phyloP scores from a whole-genome alignment of 352 stramenopile species.

The Globisporangium spinosum region DNA sequence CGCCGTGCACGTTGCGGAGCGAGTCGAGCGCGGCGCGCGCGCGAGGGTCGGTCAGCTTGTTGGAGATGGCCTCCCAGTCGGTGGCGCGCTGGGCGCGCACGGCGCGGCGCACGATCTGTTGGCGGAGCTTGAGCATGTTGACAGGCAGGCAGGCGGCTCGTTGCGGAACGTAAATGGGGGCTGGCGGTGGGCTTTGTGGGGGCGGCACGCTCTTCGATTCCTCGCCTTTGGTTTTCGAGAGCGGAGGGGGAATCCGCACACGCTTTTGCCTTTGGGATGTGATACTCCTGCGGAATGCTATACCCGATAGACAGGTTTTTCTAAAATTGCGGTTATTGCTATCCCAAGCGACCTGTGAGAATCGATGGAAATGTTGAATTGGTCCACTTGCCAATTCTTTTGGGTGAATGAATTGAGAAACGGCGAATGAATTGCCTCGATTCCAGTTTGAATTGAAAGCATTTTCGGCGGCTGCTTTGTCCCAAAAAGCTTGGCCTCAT shows the following conservation, averaged over 20 bases:
- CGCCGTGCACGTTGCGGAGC: slow-evolving; percentile 71
- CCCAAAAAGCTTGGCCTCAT: background rate
- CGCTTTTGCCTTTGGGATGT: background rate
- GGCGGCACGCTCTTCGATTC: slow-evolving; percentile 9
- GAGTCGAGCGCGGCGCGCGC: slow-evolving; percentile 74
- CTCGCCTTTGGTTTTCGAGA: slow-evolving; percentile 25
- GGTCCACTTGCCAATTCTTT: background rate
- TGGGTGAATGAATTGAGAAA: background rate
- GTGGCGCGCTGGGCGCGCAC: slow-evolving; percentile 50
- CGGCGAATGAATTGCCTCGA: slow-evolving; percentile 8
- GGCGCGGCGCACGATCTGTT: slow-evolving; percentile 67
- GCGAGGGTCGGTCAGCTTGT: slow-evolving; percentile 75
- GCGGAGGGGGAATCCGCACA: background rate
- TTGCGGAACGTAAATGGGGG: slow-evolving; percentile 6
- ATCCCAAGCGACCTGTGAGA: background rate
- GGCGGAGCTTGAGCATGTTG: slow-evolving; percentile 73
- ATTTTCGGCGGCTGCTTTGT: background rate
- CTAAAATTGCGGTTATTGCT: background rate
- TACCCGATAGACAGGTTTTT: background rate
- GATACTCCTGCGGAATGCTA: background rate
- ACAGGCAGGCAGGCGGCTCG: slow-evolving; percentile 6
- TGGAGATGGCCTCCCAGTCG: slow-evolving; percentile 66
- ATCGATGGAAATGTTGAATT: background rate
- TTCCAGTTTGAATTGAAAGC: slow-evolving; percentile 6
- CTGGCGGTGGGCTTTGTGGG: slow-evolving; percentile 10